phyloP scores from a whole-genome alignment of 306 rosid species.

The Vigna angularis region DNA sequence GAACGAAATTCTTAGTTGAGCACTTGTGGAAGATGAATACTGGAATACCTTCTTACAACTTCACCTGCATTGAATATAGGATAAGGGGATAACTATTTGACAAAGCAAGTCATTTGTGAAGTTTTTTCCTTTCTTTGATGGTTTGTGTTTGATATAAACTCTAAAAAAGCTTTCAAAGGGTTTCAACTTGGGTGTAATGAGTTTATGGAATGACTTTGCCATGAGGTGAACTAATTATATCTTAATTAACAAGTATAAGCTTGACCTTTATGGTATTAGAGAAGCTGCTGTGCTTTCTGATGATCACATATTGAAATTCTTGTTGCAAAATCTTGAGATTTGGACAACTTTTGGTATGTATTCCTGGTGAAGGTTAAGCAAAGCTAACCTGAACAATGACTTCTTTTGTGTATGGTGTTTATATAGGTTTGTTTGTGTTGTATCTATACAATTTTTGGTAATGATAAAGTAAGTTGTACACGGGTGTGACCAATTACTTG shows the following conservation, averaged over 20 bases:
- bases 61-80: not conserved
- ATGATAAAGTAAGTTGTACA: not conserved
- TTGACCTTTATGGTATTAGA: not conserved
- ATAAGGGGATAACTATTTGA: not conserved
- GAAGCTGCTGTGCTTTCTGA: not conserved
- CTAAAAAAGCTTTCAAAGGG: no score
- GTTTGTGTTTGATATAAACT: not conserved
- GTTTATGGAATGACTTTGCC: not conserved
- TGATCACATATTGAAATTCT: not conserved
- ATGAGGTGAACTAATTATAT: not conserved
- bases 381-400: not conserved
- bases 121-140: not conserved
- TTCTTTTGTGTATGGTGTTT: not conserved
- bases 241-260: not conserved
- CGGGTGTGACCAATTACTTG: not conserved
- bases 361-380: slow-evolving; percentile 14
- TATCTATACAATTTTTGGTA: not conserved
- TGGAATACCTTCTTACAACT: not conserved
- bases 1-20: not conserved
- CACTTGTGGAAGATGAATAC: not conserved
- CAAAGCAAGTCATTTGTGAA: not conserved
- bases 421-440: not conserved
- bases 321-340: slow-evolving; percentile 3
- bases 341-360: not conserved
- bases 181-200: not conserved